Percentiles rank a stretch among this genome's conserved stretches.
Conservation (phyloP, 2,329 filamentous ascomycete genomes). For the Xylariales sp. region DNA sequence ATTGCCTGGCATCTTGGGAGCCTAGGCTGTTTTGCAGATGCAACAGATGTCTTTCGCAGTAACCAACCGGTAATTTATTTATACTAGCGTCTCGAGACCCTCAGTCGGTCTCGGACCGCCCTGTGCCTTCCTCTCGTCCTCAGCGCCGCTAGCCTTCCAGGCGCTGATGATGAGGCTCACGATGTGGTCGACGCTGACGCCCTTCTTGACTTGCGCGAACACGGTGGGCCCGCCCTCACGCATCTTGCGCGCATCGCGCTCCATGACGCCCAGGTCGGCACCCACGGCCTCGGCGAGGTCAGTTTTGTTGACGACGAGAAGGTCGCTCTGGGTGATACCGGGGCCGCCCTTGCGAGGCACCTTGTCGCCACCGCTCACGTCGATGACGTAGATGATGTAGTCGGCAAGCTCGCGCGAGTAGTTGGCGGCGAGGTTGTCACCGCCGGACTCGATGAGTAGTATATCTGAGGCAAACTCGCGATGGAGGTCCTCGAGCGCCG, state of each 20-base stretch:
- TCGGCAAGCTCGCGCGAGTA: constrained; percentile 93
- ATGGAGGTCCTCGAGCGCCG: constrained; percentile 86
- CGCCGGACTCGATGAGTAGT: constrained; percentile 90
- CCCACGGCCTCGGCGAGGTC: constrained; percentile 88
- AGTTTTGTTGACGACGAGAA: constrained; percentile 95
- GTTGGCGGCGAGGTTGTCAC: constrained; percentile 95
- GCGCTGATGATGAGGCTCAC: constrained; percentile 84
- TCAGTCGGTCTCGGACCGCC: constrained; percentile 56
- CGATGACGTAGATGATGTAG: constrained; percentile 98
- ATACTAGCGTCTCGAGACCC: constrained; percentile 44
- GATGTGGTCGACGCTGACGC: constrained; percentile 79
- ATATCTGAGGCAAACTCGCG: constrained; percentile 74
- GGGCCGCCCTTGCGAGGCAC: constrained; percentile 93
- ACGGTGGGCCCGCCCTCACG: constrained; percentile 92
- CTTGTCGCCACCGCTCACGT: constrained; percentile 95
- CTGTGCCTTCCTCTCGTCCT: constrained; percentile 47
- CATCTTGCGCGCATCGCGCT: constrained; percentile 90
- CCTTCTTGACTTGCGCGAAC: constrained; percentile 95
- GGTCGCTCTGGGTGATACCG: constrained; percentile 92
- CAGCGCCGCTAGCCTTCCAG: constrained; percentile 86
- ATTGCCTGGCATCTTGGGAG: no score
- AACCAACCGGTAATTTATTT: no score
- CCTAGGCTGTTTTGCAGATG: no score
- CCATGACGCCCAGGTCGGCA: constrained; percentile 90
- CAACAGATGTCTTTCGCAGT: no score